Conservation (phyloP, 83 land plant genomes). For the Picea mariana region DNA sequence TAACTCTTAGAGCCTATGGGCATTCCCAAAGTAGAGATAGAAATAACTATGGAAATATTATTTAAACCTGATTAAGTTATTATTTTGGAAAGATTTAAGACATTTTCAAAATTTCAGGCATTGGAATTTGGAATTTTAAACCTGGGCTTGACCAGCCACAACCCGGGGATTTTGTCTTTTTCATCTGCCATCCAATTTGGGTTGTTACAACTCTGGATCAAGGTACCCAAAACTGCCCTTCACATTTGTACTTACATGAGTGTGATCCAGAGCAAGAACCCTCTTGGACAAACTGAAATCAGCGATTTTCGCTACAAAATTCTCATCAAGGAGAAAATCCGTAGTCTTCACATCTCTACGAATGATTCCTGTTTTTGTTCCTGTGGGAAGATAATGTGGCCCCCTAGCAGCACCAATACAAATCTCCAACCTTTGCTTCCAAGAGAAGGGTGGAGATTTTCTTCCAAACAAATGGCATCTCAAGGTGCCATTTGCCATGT, state of each 20-base stretch:
- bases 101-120: too few species aligned
- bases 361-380: constrained; percentile 43
- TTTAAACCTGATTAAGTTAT: too few species aligned
- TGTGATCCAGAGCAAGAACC: constrained; percentile 46
- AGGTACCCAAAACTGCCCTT: constrained; percentile 57
- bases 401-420: constrained; percentile 54
- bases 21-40: too few species aligned
- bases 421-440: constrained; percentile 53
- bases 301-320: constrained; percentile 43
- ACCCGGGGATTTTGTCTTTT: too few species aligned
- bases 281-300: constrained; percentile 54
- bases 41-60: too few species aligned
- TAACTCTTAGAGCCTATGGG: too few species aligned
- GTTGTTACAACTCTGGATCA: constrained; percentile 24
- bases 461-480: constrained; percentile 43
- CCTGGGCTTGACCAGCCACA: too few species aligned
- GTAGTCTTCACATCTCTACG: constrained; percentile 55
- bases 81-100: too few species aligned
- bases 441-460: constrained; percentile 27
- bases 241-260: constrained; percentile 59
- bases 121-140: too few species aligned
- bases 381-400: constrained; percentile 52
- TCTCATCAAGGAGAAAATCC: constrained; percentile 45
- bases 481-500: constrained; percentile 54
- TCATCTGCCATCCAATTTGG: too few species aligned